phyloP scores from a whole-genome alignment of 306 rosid genomes.

The Phaseolus lunatus region DNA sequence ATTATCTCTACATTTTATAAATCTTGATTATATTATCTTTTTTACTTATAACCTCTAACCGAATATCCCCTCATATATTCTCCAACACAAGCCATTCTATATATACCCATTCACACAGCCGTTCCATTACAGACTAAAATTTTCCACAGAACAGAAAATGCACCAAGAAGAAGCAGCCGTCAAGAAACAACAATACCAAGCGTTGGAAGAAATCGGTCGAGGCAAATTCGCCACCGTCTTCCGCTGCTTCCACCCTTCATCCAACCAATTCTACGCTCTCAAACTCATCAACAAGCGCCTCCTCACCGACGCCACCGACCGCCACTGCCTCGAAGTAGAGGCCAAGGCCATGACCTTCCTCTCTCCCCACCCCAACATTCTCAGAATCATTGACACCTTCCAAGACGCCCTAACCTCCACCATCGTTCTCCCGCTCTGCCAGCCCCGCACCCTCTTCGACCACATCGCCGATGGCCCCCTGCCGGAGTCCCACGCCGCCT shows the following conservation, averaged over 20 bases:
- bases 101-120: too few relatives aligned
- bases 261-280: constrained; percentile 57
- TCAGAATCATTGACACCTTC: constrained; percentile 55
- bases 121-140: too few relatives aligned
- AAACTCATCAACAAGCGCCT: constrained; percentile 68
- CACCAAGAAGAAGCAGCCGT: constrained; percentile 42
- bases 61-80: too few relatives aligned
- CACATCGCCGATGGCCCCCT: constrained; percentile 52
- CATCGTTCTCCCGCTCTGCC: constrained; percentile 71
- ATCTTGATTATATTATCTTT: too few relatives aligned
- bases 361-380: constrained; percentile 72
- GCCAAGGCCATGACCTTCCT: constrained; percentile 73
- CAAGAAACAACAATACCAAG: constrained; percentile 55
- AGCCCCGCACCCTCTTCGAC: constrained; percentile 65
- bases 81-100: too few relatives aligned
- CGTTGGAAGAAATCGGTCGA: constrained; percentile 76
- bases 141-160: constrained; percentile 44
- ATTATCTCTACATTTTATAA: too few relatives aligned
- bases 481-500: constrained; percentile 59
- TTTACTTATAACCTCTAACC: too few relatives aligned
- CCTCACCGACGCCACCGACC: constrained; percentile 65
- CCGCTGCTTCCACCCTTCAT: constrained; percentile 56
- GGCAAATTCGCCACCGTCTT: constrained; percentile 74
- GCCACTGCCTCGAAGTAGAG: constrained; percentile 71
- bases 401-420: constrained; percentile 57